These are phyloP conservation scores for Fusarium sarcochroum DNA, from an alignment of 2,329 filamentous ascomycete species.

Conservation along the genomic window DNA sequence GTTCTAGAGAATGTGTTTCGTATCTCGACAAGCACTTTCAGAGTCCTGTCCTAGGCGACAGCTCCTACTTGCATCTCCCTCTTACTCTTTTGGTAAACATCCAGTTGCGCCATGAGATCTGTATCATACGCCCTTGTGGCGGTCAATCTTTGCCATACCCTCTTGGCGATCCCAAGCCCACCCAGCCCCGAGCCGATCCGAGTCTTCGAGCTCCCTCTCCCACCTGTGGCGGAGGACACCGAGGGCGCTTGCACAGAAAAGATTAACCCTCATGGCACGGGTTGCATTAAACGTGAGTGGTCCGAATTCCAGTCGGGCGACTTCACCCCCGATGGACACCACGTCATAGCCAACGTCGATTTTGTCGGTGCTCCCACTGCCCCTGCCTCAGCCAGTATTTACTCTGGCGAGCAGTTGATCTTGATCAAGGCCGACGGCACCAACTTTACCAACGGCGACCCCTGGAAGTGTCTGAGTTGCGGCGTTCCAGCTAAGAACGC, in stretches of 20 bases:
- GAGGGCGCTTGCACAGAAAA: neutral
- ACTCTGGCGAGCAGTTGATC: conserved; percentile 51
- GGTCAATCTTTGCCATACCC: no score
- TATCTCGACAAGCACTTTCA: no score
- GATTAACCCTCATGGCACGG: neutral
- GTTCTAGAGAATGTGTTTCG: no score
- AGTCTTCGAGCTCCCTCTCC: conserved; percentile 7
- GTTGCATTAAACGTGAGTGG: conserved; percentile 5
- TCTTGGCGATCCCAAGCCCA: no score
- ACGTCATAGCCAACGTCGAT: conserved; percentile 56
- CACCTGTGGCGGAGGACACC: neutral
- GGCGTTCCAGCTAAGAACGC: conserved; percentile 55
- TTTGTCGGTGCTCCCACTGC: conserved; percentile 59
- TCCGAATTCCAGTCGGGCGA: conserved; percentile 13
- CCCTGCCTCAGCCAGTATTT: conserved; percentile 57
- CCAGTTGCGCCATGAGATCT: no score
- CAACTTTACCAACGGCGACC: conserved; percentile 59
- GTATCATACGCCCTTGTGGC: no score
- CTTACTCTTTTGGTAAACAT: no score
- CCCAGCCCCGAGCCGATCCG: conserved; percentile 5
- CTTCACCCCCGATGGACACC: conserved; percentile 60
- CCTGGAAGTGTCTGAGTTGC: conserved; percentile 64
- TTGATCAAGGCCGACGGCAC: conserved; percentile 59
- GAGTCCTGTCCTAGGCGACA: no score
- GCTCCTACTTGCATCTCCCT: no score